Evolutionary conservation across 78 protist genomes (phyloP), one percentile per base, ranked within the genome.

Genomic region (Emiliania huxleyi): DNA sequence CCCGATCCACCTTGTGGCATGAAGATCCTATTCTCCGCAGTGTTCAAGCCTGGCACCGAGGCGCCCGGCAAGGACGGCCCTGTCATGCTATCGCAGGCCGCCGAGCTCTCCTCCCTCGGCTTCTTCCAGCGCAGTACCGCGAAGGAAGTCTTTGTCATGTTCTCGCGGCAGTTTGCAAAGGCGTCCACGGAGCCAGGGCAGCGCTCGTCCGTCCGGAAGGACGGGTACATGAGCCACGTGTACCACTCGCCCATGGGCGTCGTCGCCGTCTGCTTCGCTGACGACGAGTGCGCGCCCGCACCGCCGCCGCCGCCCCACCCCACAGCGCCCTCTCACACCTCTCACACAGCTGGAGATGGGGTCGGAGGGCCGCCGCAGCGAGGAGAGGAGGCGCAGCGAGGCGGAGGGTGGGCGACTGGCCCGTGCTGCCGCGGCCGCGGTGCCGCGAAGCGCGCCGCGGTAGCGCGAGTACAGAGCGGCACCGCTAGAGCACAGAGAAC

Each of bases 201-300:
- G 69, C 56, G 89, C 0, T 1, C n/a, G 4, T 45, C 69, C 8
- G 40, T 45, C 37, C 21, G 45, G 56, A 26, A 83, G 22, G 19
- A 83, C 37, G 89, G 89, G 25, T 71, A 42, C 83, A 0, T 42
- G 6, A 48, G 93, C 45, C 90, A 92, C 62, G 40, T 87, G 29
- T 88, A 87, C 83, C 75, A 1, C 37, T 18, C 83, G n/a, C 75
- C 90, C 21, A 11, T 3, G 5, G 94, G 94, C 2, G 33, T 92
- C 81, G n/a, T 1, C 21, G 94, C 83, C 42, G 73, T 69, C 29
- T 37, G n/a, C 35, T 40, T 92, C n/a, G 33, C 87, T 4, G 94
- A 92, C 52, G 55, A 0, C 45, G 94, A 92, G 29, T 92, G 81
- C 37, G 69, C 94, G 38, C 18, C 88, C 21, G 38, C 91, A 22